phyloP scores from a whole-genome alignment of 2,329 filamentous ascomycete genomes.

The Diaporthe amygdali region DNA sequence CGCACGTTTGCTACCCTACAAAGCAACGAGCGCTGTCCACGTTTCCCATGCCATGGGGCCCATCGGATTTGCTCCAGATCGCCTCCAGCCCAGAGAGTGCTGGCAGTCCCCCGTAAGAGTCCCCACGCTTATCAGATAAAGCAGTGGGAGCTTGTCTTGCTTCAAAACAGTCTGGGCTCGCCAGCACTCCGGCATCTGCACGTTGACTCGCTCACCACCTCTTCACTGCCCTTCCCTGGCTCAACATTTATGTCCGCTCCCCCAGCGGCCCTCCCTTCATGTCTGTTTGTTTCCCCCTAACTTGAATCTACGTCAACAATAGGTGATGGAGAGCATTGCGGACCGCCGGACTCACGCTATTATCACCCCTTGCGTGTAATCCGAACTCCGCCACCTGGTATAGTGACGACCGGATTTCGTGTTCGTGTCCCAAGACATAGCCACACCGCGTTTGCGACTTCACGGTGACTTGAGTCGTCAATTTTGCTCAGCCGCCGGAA shows the following conservation, averaged over 20 bases:
- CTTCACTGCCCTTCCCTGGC: not conserved
- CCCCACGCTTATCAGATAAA: constrained; percentile 22
- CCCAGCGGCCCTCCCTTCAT: not conserved
- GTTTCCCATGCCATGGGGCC: constrained; percentile 8
- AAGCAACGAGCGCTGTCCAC: not conserved
- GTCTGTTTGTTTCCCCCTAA: not conserved
- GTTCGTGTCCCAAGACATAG: not conserved
- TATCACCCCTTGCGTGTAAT: not conserved
- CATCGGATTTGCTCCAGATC: constrained; percentile 1
- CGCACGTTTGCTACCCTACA: not conserved
- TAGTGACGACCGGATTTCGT: not conserved
- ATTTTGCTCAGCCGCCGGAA: not conserved
- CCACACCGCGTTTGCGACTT: not conserved
- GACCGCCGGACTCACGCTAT: not conserved
- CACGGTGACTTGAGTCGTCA: not conserved
- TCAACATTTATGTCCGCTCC: not conserved
- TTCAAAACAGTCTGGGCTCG: not conserved
- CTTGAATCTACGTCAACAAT: not conserved
- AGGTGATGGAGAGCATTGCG: constrained; percentile 4
- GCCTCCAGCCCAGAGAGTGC: not conserved
- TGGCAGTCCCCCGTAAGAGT: not conserved
- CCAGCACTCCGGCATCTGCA: not conserved
- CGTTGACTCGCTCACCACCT: constrained; percentile 15
- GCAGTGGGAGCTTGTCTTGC: constrained; percentile 7
- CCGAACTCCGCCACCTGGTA: constrained; percentile 2